Conservation (phyloP, 2,329 filamentous ascomycete genomes). For the Claviceps sp. region DNA sequence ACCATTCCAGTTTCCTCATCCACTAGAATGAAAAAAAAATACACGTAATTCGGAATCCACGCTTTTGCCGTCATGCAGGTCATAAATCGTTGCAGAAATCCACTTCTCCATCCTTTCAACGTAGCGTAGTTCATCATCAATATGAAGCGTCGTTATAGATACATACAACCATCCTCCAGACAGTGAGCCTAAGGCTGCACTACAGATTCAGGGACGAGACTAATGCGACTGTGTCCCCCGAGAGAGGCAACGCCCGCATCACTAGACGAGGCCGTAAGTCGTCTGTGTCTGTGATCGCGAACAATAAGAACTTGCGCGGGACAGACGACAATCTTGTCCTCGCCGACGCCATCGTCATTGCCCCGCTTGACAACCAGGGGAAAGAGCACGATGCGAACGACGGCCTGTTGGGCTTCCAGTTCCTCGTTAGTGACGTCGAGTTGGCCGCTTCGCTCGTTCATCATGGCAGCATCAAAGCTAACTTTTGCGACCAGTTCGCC, state of each 20-base stretch:
- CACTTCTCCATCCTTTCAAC: not conserved
- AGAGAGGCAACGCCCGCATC: conserved; percentile 36
- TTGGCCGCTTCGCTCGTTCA: conserved; percentile 80
- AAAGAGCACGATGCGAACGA: conserved; percentile 88
- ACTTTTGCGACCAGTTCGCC: conserved; percentile 83
- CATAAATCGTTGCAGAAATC: not conserved
- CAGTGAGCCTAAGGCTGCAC: conserved; percentile 20
- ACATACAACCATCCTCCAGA: conserved; percentile 12
- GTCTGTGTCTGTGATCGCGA: conserved; percentile 27
- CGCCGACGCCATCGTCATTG: conserved; percentile 72
- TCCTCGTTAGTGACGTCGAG: conserved; percentile 52
- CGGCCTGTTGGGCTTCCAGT: conserved; percentile 59
- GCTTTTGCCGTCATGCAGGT: not conserved
- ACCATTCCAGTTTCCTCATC: not conserved
- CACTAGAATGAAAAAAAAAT: not conserved
- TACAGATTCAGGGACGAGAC: conserved; percentile 23
- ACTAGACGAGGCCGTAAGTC: conserved; percentile 32
- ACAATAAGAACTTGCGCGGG: conserved; percentile 87
- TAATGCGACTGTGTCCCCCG: conserved; percentile 24
- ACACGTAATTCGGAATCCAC: not conserved
- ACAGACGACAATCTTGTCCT: conserved; percentile 90
- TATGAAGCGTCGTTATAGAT: too few species aligned
- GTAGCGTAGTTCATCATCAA: not conserved
- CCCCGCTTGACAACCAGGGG: conserved; percentile 94
- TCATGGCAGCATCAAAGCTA: conserved; percentile 80